Conservation (phyloP, 2,329 filamentous ascomycete genomes). For the Xylariaceae sp. region DNA sequence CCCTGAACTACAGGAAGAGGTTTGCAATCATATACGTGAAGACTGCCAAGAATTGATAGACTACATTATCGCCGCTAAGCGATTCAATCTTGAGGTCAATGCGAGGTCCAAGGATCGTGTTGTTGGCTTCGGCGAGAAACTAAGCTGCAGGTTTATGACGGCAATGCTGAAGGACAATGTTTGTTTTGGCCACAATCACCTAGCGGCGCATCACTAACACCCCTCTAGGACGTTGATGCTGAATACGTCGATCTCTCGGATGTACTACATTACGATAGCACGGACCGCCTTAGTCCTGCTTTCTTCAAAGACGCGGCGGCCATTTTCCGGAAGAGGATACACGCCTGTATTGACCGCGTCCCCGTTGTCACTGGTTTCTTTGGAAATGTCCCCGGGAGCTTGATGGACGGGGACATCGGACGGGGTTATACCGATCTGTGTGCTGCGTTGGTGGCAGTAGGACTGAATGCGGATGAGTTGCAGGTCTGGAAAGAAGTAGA, state of each 20-base stretch:
- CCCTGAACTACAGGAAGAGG: slow-evolving; percentile 50
- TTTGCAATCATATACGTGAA: slow-evolving; percentile 63
- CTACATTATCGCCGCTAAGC: slow-evolving; percentile 61
- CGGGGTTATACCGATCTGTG: slow-evolving; percentile 96
- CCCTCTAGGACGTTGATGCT: slow-evolving; percentile 65
- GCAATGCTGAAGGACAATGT: slow-evolving; percentile 73
- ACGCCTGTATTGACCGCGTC: slow-evolving; percentile 61
- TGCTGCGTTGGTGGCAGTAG: slow-evolving; percentile 85
- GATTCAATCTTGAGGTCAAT: slow-evolving; percentile 71
- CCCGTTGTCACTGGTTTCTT: slow-evolving; percentile 92
- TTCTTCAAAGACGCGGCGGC: slow-evolving; percentile 66
- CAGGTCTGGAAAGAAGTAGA: slow-evolving; percentile 99
- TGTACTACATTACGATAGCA: slow-evolving; percentile 63
- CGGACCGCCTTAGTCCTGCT: slow-evolving; percentile 56
- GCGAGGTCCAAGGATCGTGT: slow-evolving; percentile 79
- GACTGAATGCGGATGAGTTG: slow-evolving; percentile 78
- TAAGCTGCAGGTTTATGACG: slow-evolving; percentile 90
- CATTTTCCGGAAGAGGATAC: slow-evolving; percentile 60
- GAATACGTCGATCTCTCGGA: slow-evolving; percentile 89
- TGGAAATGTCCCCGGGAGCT: slow-evolving; percentile 82
- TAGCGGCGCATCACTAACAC: slow-evolving; percentile 28
- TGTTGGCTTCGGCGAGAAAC: slow-evolving; percentile 91
- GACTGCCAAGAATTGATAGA: slow-evolving; percentile 80
- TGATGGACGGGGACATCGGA: slow-evolving; percentile 84
- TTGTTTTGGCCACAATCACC: slow-evolving; percentile 21